Base-by-base conservation (phyloP, 2,329 filamentous ascomycete genomes). In the Claviceps citrina region DNA sequence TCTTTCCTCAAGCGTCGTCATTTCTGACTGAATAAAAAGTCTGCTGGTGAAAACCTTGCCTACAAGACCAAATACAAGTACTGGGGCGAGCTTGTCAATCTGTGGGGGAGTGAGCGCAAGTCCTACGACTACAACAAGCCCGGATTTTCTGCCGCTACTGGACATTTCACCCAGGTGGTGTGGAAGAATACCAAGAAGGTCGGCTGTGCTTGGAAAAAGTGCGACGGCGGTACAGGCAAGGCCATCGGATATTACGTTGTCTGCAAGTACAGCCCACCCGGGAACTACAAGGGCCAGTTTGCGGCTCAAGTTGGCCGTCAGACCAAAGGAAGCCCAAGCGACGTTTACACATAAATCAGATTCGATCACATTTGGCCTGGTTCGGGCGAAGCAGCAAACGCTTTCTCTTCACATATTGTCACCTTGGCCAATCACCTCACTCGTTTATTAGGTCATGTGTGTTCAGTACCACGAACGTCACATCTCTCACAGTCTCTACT, bases 11-110 rank as follows among this genome's bases (percentile, higher is more conserved):
- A 16, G 4, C 4, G 24, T 27, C 13, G 3, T 3, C 15, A 20
- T 1, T 15, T 5, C 27, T 38, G 9, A 24, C 18, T 8, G 13
- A 18, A 18, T n/a, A 3, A 3, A 10, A n/a, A 41, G 34, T 36
- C 13, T n/a, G 20, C 39, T 7, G 39, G 39, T 13, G 39, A 41
- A 20, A 41, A 41, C 15, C 39, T 41, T 19, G 39, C 20, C 32
- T 36, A 37, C 28, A 31, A 7, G 22, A 34, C 38, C 6, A 20
- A 12, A 2, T 26, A 8, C n/a, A 25, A 26, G 7, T 37, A 13
- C 7, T 41, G 32, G 26, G 18, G 28, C 19, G 19, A 41, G 12
- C 22, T 41, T 16, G 10, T 8, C n/a, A 37, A 41, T 19, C 37
- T 36, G 33, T 41, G 39, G 39, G 39, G 26, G 7, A 24, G 20